phyloP scores from a whole-genome alignment of 768 basidiomycete genomes.

The Phlebiopsis flavidoalba region DNA sequence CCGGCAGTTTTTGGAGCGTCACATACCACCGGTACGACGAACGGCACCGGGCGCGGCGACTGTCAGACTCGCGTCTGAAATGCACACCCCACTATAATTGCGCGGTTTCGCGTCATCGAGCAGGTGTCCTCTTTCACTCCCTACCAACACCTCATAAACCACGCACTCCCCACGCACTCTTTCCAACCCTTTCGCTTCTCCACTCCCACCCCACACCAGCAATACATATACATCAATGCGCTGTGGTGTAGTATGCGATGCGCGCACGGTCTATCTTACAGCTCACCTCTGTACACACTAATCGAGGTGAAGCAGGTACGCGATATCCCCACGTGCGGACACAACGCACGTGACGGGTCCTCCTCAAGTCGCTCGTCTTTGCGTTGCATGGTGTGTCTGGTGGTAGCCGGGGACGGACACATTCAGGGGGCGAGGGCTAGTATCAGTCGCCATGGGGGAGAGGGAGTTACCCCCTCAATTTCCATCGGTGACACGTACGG shows the following conservation, averaged over 20 bases:
- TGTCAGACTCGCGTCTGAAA: too few relatives aligned
- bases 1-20: not conserved
- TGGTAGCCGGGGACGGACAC: constrained; percentile 65
- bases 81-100: too few relatives aligned
- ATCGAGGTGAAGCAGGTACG: constrained; percentile 63
- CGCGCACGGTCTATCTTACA: constrained; percentile 74
- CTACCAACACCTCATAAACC: too few relatives aligned
- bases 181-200: not conserved
- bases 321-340: constrained; percentile 58
- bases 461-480: constrained; percentile 69
- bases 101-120: too few relatives aligned
- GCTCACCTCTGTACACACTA: constrained; percentile 63
- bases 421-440: constrained; percentile 59
- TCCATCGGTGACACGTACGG: constrained; percentile 75
- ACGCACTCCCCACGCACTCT: too few relatives aligned
- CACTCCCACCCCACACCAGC: not conserved
- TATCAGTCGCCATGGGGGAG: too few relatives aligned
- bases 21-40: not conserved
- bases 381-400: constrained; percentile 54
- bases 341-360: constrained; percentile 71
- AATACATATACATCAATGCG: constrained; percentile 33
- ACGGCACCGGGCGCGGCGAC: not conserved
- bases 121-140: too few relatives aligned
- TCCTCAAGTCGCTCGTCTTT: constrained; percentile 57
- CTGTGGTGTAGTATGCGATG: constrained; percentile 70